Evolutionary conservation across 2,329 filamentous ascomycete genomes (phyloP).

Genomic region (Bipolaris gigantea): DNA sequence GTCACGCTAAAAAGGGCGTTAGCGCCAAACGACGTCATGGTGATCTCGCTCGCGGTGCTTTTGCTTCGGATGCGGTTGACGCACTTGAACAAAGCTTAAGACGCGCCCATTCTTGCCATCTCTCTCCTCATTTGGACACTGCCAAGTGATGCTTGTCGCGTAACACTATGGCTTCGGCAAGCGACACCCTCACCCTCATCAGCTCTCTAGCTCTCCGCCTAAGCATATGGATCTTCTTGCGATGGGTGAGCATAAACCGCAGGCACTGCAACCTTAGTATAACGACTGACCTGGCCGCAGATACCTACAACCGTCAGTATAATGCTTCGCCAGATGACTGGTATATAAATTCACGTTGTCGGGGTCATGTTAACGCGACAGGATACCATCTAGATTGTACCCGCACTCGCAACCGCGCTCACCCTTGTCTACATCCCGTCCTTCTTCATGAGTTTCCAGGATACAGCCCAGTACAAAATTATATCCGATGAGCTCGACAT

Average conservation of each 20-base stretch:
- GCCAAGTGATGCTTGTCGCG: constrained; percentile 15
- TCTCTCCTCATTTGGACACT: background rate
- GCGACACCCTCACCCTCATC: constrained; percentile 39
- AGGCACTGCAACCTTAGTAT: background rate
- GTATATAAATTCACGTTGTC: no score
- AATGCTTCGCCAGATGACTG: no score
- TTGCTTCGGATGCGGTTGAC: constrained; percentile 3
- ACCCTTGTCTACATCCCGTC: constrained; percentile 68
- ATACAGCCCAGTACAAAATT: constrained; percentile 60
- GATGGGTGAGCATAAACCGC: constrained; percentile 56
- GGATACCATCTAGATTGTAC: constrained; percentile 39
- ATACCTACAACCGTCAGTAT: constrained; percentile 39
- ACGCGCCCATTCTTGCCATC: constrained; percentile 6
- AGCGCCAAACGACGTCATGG: constrained; percentile 11
- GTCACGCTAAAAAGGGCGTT: background rate
- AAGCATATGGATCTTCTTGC: constrained; percentile 60
- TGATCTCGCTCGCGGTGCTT: constrained; percentile 5
- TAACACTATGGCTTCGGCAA: constrained; percentile 39
- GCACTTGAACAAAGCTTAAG: constrained; percentile 13
- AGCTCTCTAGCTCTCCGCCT: constrained; percentile 57
- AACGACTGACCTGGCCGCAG: constrained; percentile 21
- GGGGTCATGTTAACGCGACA: constrained; percentile 10
- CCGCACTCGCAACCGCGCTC: constrained; percentile 58
- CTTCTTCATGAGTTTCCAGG: constrained; percentile 62
- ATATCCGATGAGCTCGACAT: constrained; percentile 62